Evolutionary conservation across 2,329 filamentous ascomycete genomes (phyloP), one percentile per base, ranked within the genome.

Genomic region (Didymella segeticola): DNA sequence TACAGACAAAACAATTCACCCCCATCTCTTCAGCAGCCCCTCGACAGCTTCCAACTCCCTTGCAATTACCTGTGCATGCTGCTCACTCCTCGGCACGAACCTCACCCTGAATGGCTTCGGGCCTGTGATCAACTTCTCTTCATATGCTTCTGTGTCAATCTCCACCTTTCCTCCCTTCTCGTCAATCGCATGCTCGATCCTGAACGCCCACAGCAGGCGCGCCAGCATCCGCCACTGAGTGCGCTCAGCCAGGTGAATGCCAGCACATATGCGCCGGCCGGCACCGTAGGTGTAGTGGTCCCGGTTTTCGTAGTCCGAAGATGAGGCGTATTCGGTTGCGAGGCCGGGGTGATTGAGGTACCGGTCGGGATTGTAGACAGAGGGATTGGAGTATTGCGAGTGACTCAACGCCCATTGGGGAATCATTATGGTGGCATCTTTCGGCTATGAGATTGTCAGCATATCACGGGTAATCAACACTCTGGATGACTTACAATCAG

Each of bases 221-320:
- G 67, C 63, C 25, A 74, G 56, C 7, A 69, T 70, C 19, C 72
- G 61, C 57, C 70, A 78, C 34, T 85, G 72, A 0, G 78, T 83
- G 0, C 81, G 77, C 34, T 82, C 78, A 0, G 80, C 82, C 1
- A 86, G 75, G 45, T 86, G 82, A 58, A 82, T 77, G 0, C 82
- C 81, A 1, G 76, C 75, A 55, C 81, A 83, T 25, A 79, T 74
- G 6, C 81, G 73, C 6, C 81, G 72, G 0, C 81, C 81, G 8
- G 75, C 76, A 0, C 80, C 80, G 57, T 82, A 83, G 1, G 69
- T 69, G 61, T 79, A 83, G 43, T 82, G 80, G 57, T 79, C 76
- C 30, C 77, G 69, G 11, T 69, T 68, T 23, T 68, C 52, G 26
- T 66, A 74, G 34, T 75, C 63, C 3, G 69, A 57, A 30, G 65